Evolutionary conservation across 108 stramenopile genomes (phyloP).

Genomic region (Asterionellopsis glacialis): DNA sequence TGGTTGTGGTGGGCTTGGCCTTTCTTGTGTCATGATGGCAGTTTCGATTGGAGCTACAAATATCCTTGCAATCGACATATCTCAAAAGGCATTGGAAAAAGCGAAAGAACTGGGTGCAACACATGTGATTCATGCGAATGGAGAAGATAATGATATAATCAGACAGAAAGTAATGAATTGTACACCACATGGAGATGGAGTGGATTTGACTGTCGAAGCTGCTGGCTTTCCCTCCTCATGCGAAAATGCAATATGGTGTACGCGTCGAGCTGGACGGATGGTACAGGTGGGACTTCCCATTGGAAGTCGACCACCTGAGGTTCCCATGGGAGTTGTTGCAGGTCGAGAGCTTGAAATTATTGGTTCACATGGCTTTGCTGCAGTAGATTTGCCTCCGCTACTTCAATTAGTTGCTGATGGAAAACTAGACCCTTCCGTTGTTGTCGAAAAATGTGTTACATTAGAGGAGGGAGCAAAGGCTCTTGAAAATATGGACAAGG

Average conservation of each 20-base stretch:
- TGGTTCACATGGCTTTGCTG: constrained; percentile 74
- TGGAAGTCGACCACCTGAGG: constrained; percentile 27
- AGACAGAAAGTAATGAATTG: constrained; percentile 25
- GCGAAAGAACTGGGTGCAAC: constrained; percentile 60
- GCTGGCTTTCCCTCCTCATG: constrained; percentile 65
- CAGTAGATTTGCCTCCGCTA: constrained; percentile 45
- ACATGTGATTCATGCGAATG: constrained; percentile 17
- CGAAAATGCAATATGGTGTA: constrained; percentile 53
- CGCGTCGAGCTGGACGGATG: constrained; percentile 55
- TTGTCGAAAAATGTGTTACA: constrained; percentile 53
- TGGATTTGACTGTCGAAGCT: constrained; percentile 67
- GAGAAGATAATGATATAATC: constrained; percentile 14
- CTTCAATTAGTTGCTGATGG: constrained; percentile 41
- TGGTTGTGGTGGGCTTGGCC: constrained; percentile 73
- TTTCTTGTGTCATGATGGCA: constrained; percentile 75
- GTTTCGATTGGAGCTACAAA: constrained; percentile 19
- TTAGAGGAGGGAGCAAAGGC: constrained; percentile 61
- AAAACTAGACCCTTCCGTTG: constrained; percentile 36
- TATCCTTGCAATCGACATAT: constrained; percentile 74
- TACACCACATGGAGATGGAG: constrained; percentile 36
- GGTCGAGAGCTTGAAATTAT: constrained; percentile 62
- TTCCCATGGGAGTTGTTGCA: constrained; percentile 74
- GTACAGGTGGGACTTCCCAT: constrained; percentile 78
- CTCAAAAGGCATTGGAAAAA: constrained; percentile 46
- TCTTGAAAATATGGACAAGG: constrained; percentile 61